A percentile compares a stretch with the other conserved stretches of the same genome.
These are phyloP conservation scores for Curvularia hawaiiensis DNA, from an alignment of 2,329 filamentous ascomycete species.

Conservation along the genomic window DNA sequence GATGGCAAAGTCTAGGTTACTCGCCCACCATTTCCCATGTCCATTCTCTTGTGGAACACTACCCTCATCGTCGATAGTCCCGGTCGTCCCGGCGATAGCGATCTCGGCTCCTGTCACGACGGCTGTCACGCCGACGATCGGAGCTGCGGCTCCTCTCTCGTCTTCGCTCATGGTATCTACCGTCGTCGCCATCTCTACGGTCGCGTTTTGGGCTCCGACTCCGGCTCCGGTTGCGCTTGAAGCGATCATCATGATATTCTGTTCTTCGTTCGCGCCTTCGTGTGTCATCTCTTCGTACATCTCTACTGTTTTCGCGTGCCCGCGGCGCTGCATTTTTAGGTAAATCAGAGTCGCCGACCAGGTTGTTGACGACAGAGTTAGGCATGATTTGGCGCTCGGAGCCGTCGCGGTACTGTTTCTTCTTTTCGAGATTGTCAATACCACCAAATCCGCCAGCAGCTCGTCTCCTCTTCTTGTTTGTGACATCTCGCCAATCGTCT, in stretches of 20 bases:
- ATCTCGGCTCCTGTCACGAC: constrained; percentile 47
- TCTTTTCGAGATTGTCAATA: constrained; percentile 84
- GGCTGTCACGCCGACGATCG: constrained; percentile 42
- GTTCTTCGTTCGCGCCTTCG: constrained; percentile 36
- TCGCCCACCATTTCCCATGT: background rate
- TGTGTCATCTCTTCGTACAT: constrained; percentile 49
- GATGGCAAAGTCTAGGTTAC: background rate
- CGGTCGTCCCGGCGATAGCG: constrained; percentile 48
- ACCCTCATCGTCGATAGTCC: constrained; percentile 36
- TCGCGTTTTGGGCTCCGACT: constrained; percentile 43
- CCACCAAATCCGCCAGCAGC: constrained; percentile 82
- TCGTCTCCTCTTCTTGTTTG: constrained; percentile 76
- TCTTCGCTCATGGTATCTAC: constrained; percentile 33
- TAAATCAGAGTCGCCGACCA: constrained; percentile 36
- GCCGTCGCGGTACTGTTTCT: constrained; percentile 72
- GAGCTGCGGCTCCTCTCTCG: constrained; percentile 39
- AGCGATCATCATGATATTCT: constrained; percentile 47
- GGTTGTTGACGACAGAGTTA: constrained; percentile 40
- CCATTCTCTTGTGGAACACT: background rate
- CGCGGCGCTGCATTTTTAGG: constrained; percentile 17
- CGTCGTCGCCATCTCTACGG: constrained; percentile 38
- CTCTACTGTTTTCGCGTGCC: constrained; percentile 18
- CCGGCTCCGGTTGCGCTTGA: constrained; percentile 46
- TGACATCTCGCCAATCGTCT: constrained; percentile 84
- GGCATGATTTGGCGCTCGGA: constrained; percentile 36